Percentiles rank a stretch among this genome's conserved stretches.
Evolutionary conservation across 768 basidiomycete genomes (phyloP).

Genomic region (Leccinum truebloodii): DNA sequence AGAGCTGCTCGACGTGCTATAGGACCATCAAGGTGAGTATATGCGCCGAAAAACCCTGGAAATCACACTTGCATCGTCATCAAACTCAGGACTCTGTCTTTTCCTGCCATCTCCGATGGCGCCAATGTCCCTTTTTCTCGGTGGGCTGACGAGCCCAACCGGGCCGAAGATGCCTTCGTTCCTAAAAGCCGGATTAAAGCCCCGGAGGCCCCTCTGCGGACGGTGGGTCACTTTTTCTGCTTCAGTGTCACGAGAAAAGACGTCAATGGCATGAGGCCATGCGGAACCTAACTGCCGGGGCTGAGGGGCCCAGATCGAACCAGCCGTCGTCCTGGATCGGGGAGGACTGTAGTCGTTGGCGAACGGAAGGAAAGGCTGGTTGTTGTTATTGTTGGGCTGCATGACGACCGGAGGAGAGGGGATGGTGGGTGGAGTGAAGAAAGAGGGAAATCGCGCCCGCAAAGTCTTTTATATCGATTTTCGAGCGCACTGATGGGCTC

Average conservation of each 20-base stretch:
- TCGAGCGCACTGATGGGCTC: constrained; percentile 22
- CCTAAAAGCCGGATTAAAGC: constrained; percentile 25
- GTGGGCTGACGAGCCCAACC: constrained; percentile 36
- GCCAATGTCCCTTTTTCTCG: constrained; percentile 55
- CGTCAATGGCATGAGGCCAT: constrained; percentile 69
- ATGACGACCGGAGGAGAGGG: constrained; percentile 22
- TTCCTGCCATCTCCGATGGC: constrained; percentile 82
- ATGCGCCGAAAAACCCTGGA: constrained; percentile 24
- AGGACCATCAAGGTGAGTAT: constrained; percentile 30
- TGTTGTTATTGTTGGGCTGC: constrained; percentile 23
- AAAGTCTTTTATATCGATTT: constrained; percentile 37
- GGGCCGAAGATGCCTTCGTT: constrained; percentile 72
- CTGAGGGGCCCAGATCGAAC: constrained; percentile 84
- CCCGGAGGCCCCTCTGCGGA: constrained; percentile 28
- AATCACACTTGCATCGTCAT: constrained; percentile 42
- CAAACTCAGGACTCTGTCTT: constrained; percentile 56
- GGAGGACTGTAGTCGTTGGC: constrained; percentile 43
- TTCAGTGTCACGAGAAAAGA: constrained; percentile 57
- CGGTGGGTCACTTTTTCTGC: constrained; percentile 42
- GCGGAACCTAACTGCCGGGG: constrained; percentile 64
- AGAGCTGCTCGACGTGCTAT: constrained; percentile 78
- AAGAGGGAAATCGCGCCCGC: constrained; percentile 36
- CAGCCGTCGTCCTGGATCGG: constrained; percentile 41
- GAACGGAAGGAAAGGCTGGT: constrained; percentile 35
- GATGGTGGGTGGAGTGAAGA: constrained; percentile 43